Base-by-base conservation (phyloP, 129 eudicot species). In the Deinandra increscens region DNA sequence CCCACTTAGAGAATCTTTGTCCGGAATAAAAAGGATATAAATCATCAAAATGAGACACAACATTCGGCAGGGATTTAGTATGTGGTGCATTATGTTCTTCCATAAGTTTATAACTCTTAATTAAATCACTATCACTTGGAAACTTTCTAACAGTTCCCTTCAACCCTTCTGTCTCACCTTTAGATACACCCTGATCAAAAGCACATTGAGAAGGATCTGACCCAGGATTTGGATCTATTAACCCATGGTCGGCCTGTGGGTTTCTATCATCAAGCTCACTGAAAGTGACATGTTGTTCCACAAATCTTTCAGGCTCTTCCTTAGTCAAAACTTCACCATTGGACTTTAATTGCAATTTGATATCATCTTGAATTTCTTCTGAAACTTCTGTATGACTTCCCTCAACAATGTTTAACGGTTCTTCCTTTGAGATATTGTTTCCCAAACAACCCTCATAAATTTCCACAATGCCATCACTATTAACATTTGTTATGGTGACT, bases 231-330 rank as follows among this genome's bases (percentile, higher is more conserved):
- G 48, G 60, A 71, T 62, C 61, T 18, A 48, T 45, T 6, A 46
- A 54, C 74, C 65, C 65, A 18, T 33, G 70, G 8, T 65, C 10
- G 38, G 55, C 73, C 33, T 17, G 44, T 1, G 72, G 42, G 36
- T 71, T 63, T 55, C 45, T 41, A 69, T 74, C 84, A 71, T 82
- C 91, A 37, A 82, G 63, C 33, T 88, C 87, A 63, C 88, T 84
- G 55, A 84, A 88, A 22, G 78, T 70, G 50, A 88, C 82, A 13
- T 70, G 88, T 69, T 88, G 96, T 71, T 87, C 93, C 42, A 83
- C 85, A 46, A 76, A 51, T 11, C 17, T 66, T 64, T 65, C 79
- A 37, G 84, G 63, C 41, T 37, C 22, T 44, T 43, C 84, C 74
- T 60, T 69, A 11, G 29, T 72, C 49, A 11, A 15, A 50, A 79